Evolutionary conservation across 2,329 filamentous ascomycete genomes (phyloP).

Genomic region (Hymenoscyphus salicellus): DNA sequence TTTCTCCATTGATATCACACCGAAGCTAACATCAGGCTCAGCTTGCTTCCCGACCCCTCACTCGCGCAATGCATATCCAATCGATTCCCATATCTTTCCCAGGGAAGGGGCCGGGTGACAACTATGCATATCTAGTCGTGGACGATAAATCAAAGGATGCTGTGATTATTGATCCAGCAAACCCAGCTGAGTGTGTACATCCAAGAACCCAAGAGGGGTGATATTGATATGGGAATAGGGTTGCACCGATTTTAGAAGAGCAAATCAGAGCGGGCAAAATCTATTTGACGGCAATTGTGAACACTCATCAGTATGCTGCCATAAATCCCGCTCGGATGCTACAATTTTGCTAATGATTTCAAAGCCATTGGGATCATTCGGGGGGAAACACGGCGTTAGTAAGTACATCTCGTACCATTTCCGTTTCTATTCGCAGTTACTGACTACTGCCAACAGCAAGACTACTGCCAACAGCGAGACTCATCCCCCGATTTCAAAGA

Average conservation of each 20-base stretch:
- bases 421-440: not conserved
- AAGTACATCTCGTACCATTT: conserved; percentile 29
- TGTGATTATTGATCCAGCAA: conserved; percentile 75
- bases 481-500: conserved; percentile 29
- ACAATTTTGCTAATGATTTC: conserved; percentile 13
- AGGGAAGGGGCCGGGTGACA: conserved; percentile 77
- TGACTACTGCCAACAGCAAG: not conserved
- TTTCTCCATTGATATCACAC: not conserved
- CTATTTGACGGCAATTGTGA: conserved; percentile 85
- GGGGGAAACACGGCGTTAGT: conserved; percentile 86
- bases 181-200: conserved; percentile 66
- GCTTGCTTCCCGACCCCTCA: conserved; percentile 16
- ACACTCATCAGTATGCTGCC: conserved; percentile 80
- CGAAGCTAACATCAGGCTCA: conserved; percentile 16
- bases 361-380: conserved; percentile 87
- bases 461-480: not conserved
- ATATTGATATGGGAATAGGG: conserved; percentile 41
- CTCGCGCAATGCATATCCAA: conserved; percentile 72
- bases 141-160: conserved; percentile 77
- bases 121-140: conserved; percentile 80
- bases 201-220: not conserved
- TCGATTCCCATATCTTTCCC: conserved; percentile 75
- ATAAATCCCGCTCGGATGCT: not conserved
- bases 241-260: conserved; percentile 65
- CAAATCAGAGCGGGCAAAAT: conserved; percentile 69